phyloP scores from a whole-genome alignment of 352 stramenopile genomes.

The Globisporangium abappressorium region DNA sequence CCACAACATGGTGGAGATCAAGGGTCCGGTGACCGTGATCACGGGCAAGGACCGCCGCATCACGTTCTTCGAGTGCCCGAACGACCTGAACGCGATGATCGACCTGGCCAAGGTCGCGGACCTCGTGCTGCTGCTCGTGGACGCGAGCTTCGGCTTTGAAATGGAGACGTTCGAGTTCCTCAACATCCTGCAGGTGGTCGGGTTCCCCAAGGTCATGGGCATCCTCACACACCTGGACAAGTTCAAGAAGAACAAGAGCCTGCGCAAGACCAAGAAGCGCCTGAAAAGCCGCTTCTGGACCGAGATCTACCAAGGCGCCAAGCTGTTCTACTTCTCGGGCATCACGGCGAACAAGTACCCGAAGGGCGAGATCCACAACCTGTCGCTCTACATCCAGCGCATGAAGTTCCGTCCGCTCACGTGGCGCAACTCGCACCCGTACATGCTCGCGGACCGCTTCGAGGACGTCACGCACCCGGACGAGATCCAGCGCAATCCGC shows the following conservation, averaged over 20 bases:
- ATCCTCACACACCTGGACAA: conserved; percentile 99
- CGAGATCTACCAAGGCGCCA: conserved; percentile 94
- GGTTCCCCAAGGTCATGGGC: conserved; percentile 95
- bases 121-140: conserved; percentile 97
- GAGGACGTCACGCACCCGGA: conserved; percentile 97
- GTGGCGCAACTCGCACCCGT: conserved; percentile 99
- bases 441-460: conserved; percentile 97
- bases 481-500: conserved; percentile 90
- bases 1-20: conserved; percentile 96
- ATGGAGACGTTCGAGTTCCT: conserved; percentile 99
- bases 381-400: conserved; percentile 96
- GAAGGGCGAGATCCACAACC: conserved; percentile 98
- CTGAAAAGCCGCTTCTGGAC: conserved; percentile 99
- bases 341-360: conserved; percentile 99
- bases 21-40: conserved; percentile 98
- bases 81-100: conserved; percentile 91
- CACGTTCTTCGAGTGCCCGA: conserved; percentile 99
- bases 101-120: conserved; percentile 99
- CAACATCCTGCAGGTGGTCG: conserved; percentile 96
- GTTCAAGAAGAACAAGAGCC: conserved; percentile 98
- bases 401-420: conserved; percentile 98
- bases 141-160: conserved; percentile 99
- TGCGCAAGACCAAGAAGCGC: conserved; percentile 98
- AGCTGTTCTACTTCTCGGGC: conserved; percentile 98
- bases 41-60: conserved; percentile 97